A percentile compares a stretch with the other conserved stretches of the same genome.
These are phyloP conservation scores for Canna indica DNA, from an alignment of 176 grass and related monocot genomes.

Conservation along the genomic window DNA sequence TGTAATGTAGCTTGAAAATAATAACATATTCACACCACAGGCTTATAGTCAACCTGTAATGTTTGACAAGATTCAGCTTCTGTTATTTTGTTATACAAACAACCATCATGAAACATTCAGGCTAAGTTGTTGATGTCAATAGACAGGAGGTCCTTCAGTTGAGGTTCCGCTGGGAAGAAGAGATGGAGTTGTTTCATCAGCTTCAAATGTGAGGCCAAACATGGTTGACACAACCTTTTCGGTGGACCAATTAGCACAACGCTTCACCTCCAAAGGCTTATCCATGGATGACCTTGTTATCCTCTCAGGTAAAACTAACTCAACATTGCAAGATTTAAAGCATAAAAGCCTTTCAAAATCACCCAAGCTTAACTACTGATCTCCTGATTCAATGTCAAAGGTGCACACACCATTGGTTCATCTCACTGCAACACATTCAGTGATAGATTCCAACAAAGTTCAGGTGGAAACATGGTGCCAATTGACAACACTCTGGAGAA, in stretches of 20 bases:
- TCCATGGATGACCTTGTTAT: constrained; percentile 65
- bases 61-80: too few species aligned
- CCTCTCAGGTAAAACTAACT: constrained; percentile 47
- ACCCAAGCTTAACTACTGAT: not conserved
- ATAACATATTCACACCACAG: not conserved
- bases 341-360: not conserved
- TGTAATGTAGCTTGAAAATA: not conserved
- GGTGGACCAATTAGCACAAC: constrained; percentile 47
- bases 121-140: not conserved
- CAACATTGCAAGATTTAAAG: not conserved
- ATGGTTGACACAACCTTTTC: constrained; percentile 85
- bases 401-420: constrained; percentile 77
- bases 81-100: not conserved
- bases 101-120: too few species aligned
- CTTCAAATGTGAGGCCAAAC: constrained; percentile 73
- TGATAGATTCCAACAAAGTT: constrained; percentile 49
- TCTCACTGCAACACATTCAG: constrained; percentile 86
- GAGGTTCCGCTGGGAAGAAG: constrained; percentile 45
- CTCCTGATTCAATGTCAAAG: constrained; percentile 26
- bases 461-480: constrained; percentile 54
- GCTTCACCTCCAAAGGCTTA: constrained; percentile 69
- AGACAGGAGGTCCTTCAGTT: constrained; percentile 75
- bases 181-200: constrained; percentile 53
- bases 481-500: constrained; percentile 52
- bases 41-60: too few species aligned